Evolutionary conservation across 2,329 filamentous ascomycete species (phyloP), one percentile per base, ranked within the genome.

Genomic region (Macrophomina pseudophaseolina): DNA sequence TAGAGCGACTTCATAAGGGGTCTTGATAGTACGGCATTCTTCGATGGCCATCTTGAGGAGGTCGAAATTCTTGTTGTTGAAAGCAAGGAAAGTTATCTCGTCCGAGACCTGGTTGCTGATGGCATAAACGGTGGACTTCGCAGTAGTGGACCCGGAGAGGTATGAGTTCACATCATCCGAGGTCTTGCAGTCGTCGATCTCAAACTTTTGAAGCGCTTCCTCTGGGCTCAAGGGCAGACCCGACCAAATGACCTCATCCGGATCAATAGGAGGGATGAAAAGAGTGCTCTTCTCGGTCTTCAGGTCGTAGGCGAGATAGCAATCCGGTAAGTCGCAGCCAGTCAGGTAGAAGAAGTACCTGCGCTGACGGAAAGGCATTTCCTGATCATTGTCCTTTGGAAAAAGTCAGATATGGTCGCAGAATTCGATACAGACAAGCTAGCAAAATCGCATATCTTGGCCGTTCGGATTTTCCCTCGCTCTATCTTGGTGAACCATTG

Each of bases 291-390:
- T 88, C 70, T 88, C 86, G 56, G 87, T 85, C 53, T 86, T 83
- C 67, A 97, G 90, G 70, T 97, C 90, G 82, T 97, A 97, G 66
- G 90, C 86, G 68, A 93, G 86, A 76, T 90, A 89, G 73, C 90
- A 90, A 79, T 97, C 93, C 67, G 94, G 87, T 35, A 96, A 85
- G 69, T 89, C 86, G 75, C 89, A 96, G 72, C 95, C 95, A 30
- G 92, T 94, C 52, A 98, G 84, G 80, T 99, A 99, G 86, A 91
- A 97, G 82, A 99, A 99, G 78, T 89, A 92, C 65, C 95, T 90
- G 69, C 94, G 91, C 80, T 97, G 94, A 70, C 92, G 93, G 71
- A 67, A 67, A 4, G 88, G 92, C 73, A 89, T 87, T 7, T 90
- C 85, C 75, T 91, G 88, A 79, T 98, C 95, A 75, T 92, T 94